Evolutionary conservation across 2,329 filamentous ascomycete genomes (phyloP), one percentile per base, ranked within the genome.

Genomic region (Fusarium veterinarium): DNA sequence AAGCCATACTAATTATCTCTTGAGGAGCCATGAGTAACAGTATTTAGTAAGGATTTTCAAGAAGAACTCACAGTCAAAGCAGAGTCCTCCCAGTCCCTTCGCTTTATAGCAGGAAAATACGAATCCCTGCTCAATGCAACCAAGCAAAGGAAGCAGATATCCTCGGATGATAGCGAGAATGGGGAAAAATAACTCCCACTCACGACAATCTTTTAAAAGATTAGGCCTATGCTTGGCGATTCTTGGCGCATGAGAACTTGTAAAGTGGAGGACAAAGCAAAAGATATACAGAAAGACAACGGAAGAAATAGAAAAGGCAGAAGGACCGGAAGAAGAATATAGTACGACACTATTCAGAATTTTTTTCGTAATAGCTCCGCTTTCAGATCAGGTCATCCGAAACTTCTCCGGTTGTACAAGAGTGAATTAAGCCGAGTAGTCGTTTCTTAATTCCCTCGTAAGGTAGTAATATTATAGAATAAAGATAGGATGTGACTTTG

Each of bases 211-310:
- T 53, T 63, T 48, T 35, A 46, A 60, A 71, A 68, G 45, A 67
- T 62, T 60, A 73, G 45, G 33, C 74, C 71, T 75, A 55, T 64
- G 42, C 71, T 73, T 69, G 73, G 66, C 69, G 38, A 63, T 62
- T 71, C 71, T 75, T 69, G 73, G 66, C 69, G 44, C 48, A 59
- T 52, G 33, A 33, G 23, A 40, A 53, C 10, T 10, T 40, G 28
- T 37, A 58, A 49, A 53, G 25, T 41, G 35, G 49, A 53, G 49
- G 55, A 57, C 13, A 57, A 49, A 31, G 37, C n/a, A 48, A 37
- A n/a, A 41, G 40, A 42, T 28, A 46, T 30, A 38, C 20, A 46
- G 38, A 40, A 28, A 46, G 20, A 44, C 31, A 51, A 25, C 41
- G 16, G 23, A 25, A 64, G 62, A 60, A 23, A 44, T 37, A 25